Evolutionary conservation across 2,329 filamentous ascomycete species (phyloP), one percentile per base, ranked within the genome.

Genomic region (Fusarium sterilihyphosum): DNA sequence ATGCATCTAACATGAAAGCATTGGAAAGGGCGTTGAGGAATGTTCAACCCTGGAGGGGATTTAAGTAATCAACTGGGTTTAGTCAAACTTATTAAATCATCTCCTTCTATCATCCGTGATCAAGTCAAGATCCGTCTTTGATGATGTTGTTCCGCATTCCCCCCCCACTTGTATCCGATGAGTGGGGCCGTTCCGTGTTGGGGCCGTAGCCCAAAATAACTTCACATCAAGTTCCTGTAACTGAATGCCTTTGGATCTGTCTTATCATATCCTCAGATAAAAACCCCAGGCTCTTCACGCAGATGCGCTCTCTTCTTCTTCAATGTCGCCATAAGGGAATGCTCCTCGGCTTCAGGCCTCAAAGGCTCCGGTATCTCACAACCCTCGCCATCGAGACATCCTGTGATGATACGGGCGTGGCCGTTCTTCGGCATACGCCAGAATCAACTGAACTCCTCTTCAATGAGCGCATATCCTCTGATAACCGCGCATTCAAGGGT

Each of bases 371-470:
- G 33, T 72, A 69, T 46, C 85, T 90, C 65, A 80, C 88, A 24
- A 91, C 89, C 10, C 88, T 96, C 56, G 93, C 93, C 60, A 95
- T 96, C 79, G 94, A 96, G 82, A 93, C 92, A 16, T 95, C 93
- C 6, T 96, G 96, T 87, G 96, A 98, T 84, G 96, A 98, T 85
- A 98, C 95, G 2, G 95, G 93, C 66, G 95, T 98, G 26, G 93
- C 96, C 37, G 84, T 98, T 54, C 87, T 98, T 44, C 90, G 93
- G 61, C 92, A 91, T 58, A 74, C 76, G n/a, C 40, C 76, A 52
- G 64, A 62, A 63, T 69, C 78, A 77, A 90, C 92, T 16, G 85
- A 84, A 11, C 87, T 97, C 6, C 90, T 93, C 76, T 97, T 94
- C 85, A 92, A 98, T 81, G 87, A 92, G 77, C 96, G 94, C 78